Base-by-base conservation (phyloP, 768 basidiomycete genomes). In the Cystobasidium ongulense region DNA sequence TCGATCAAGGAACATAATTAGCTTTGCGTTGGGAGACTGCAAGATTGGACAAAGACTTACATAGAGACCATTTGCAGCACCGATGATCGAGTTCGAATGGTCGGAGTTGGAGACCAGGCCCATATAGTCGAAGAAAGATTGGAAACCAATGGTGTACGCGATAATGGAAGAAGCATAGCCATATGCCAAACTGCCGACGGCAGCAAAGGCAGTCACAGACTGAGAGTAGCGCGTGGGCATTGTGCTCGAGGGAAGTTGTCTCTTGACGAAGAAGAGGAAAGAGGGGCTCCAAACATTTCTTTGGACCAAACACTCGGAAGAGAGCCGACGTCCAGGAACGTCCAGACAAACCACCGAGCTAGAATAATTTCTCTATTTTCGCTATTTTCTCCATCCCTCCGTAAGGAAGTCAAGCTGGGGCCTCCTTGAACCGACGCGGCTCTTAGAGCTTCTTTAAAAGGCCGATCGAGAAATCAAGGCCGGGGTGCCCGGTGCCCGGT, bases 161-260 rank as follows among this genome's bases (percentile, higher is more conserved):
- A 54, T 54, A 54, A 54, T 54, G 52, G 52, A 54, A 7, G 52
- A 54, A n/a, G 52, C 52, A 54, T 54, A 54, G n/a, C 52, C 52
- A 54, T 54, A 54, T n/a, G 52, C 52, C 52, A 54, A n/a, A 29
- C 52, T 54, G 21, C 52, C 52, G 5, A 54, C 52, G n/a, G 52
- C 52, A 29, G 52, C 52, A 29, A 54, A 54, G 52, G 52, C 52
- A n/a, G 52, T 54, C n/a, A 54, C 52, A 7, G 52, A 54, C 52
- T 54, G 52, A 8, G 52, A 54, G n/a, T 54, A 54, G 21, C 52
- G 21, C 8, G 52, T 54, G n/a, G 52, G 52, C 52, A 54, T 54
- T 7, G 21, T 54, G 52, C 21, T n/a, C 10, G 8, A 54, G n/a
- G 7, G 27, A 23, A 23, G 39, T n/a, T 29, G 52, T 23, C 5